Base-by-base conservation (phyloP, 192 early-diverging fungal genomes). In the Gonapodya sp. region DNA sequence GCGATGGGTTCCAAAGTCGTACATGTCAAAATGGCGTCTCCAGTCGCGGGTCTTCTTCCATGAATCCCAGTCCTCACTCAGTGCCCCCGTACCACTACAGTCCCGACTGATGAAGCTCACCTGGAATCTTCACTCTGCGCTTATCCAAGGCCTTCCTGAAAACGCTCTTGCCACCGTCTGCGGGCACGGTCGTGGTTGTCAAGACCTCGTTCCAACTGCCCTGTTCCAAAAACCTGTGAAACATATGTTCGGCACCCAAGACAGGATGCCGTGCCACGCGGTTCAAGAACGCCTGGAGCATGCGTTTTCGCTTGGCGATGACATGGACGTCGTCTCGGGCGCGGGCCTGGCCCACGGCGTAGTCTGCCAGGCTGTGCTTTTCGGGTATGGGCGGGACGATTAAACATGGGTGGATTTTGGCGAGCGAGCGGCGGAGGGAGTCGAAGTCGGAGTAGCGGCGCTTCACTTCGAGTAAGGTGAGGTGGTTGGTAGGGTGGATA, bases 391-490 rank as follows among this genome's bases (percentile, higher is more conserved):
- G 97, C 1, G 96, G 96, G 8, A 98, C 91, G 75, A 97, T 93
- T 64, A 94, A 83, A 0, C 93, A 94, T 1, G 96, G 96, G 84
- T 98, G 94, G 78, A 96, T 87, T 36, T 91, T 87, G 30, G 86
- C 87, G 77, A 99, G 88, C 16, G 92, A 84, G 75, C 89, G 93
- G 80, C 96, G 88, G 72, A 99, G 88, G 0, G 95, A 92, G 84
- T 97, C 97, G 81, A 99, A 99, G 85, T 99, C 97, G 79, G 95
- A 96, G 85, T 99, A 99, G 36, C 97, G 90, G 73, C 94, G 92
- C 80, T 89, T 93, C 36, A 94, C 89, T 84, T 94, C 94, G 73
- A 82, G 81, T 31, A 84, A 82, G 18, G 85, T 1, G 16, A 36
- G 34, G 78, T 81, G 35, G 0, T 36, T 73, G 18, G 33, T 35